Evolutionary conservation across 2,329 filamentous ascomycete genomes (phyloP).

Genomic region (Ciborinia camelliae): DNA sequence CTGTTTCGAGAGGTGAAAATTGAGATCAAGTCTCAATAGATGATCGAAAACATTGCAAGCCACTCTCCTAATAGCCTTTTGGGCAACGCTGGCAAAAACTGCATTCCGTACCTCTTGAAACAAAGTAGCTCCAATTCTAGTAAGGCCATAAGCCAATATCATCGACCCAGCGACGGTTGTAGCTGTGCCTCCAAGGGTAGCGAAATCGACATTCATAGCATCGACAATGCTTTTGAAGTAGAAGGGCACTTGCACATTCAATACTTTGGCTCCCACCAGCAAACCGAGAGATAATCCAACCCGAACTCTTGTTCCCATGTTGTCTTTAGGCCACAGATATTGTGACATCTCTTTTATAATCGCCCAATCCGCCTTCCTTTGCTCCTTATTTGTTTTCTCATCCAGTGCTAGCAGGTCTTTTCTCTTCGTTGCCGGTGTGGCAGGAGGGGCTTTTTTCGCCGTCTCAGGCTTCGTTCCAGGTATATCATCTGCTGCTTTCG

Average conservation of each 20-base stretch:
- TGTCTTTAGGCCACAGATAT: constrained; percentile 94
- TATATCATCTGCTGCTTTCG: constrained; percentile 26
- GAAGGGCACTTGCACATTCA: constrained; percentile 97
- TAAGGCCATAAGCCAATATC: constrained; percentile 88
- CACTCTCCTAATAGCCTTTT: constrained; percentile 90
- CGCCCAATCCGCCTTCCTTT: constrained; percentile 95
- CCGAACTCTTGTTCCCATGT: constrained; percentile 75
- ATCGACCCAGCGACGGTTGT: constrained; percentile 86
- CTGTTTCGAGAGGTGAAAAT: constrained; percentile 91
- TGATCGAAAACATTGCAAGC: constrained; percentile 92
- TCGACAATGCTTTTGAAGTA: constrained; percentile 99
- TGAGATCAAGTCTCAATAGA: constrained; percentile 80
- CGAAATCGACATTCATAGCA: constrained; percentile 93
- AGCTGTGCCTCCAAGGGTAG: constrained; percentile 81
- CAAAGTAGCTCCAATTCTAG: constrained; percentile 81
- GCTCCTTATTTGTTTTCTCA: constrained; percentile 73
- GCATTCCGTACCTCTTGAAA: constrained; percentile 95
- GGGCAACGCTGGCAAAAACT: constrained; percentile 92
- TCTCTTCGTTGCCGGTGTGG: constrained; percentile 24
- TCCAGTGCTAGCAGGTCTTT: constrained; percentile 60
- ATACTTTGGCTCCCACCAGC: constrained; percentile 83
- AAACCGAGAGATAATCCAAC: constrained; percentile 81
- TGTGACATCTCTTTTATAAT: constrained; percentile 97
- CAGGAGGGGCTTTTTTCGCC: constrained; percentile 27
- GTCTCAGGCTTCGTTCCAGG: constrained; percentile 30